These are phyloP conservation scores for Kernera saxatilis DNA, from an alignment of 345 rosid genomes.

Conservation along the genomic window DNA sequence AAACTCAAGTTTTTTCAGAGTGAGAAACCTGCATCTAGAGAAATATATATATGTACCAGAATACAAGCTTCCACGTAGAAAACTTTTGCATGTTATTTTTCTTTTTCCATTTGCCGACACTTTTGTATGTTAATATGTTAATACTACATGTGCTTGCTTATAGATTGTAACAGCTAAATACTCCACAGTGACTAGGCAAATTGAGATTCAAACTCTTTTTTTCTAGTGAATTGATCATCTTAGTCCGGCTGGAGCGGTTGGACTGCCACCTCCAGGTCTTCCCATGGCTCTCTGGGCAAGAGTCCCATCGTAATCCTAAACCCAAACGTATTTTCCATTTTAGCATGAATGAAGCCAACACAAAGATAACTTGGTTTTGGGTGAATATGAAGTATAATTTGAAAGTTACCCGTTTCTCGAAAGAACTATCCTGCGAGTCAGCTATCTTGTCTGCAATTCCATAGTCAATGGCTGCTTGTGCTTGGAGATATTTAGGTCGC, in stretches of 20 bases:
- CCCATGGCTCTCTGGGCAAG: slow-evolving; percentile 66
- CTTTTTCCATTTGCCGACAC: slow-evolving; percentile 9
- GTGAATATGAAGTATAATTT: background rate
- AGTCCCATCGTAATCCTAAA: slow-evolving; percentile 65
- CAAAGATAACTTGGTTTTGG: slow-evolving; percentile 2
- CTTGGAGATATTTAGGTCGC: slow-evolving; percentile 60
- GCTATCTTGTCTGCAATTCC: slow-evolving; percentile 85
- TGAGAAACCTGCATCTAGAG: background rate
- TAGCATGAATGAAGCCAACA: slow-evolving; percentile 8
- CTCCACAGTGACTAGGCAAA: slow-evolving; percentile 13
- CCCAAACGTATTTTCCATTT: background rate
- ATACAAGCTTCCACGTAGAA: background rate
- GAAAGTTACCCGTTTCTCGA: slow-evolving; percentile 52
- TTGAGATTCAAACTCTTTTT: background rate
- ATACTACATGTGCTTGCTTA: slow-evolving; percentile 20
- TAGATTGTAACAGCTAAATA: slow-evolving; percentile 20
- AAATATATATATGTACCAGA: slow-evolving; percentile 5
- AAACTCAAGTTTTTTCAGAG: background rate
- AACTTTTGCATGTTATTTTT: background rate
- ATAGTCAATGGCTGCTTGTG: slow-evolving; percentile 72
- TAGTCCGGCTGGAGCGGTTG: slow-evolving; percentile 52
- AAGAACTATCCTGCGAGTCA: slow-evolving; percentile 49
- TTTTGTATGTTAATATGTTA: slow-evolving; percentile 11
- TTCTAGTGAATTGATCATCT: slow-evolving; percentile 35
- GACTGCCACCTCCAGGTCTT: slow-evolving; percentile 50